Base-by-base conservation (phyloP, 257 asterid species). In the Fraxinus anomala region DNA sequence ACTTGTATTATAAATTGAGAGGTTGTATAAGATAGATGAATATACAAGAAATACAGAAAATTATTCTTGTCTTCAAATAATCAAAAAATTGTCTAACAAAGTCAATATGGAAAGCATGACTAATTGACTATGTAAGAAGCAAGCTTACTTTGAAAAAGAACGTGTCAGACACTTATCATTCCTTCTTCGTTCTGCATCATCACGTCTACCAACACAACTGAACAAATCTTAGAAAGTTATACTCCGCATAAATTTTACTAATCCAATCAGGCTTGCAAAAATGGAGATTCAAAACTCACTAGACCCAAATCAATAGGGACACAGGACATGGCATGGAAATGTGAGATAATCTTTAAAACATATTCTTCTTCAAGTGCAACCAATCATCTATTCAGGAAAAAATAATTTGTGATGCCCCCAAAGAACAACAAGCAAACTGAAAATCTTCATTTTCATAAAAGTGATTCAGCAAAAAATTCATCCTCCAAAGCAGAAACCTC, bases 401-500 rank as follows among this genome's bases (percentile, higher is more conserved):
- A 54, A 19, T 17, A 51, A 14, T 54, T n/a, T 54, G 6, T 6
- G 65, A 54, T 54, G 65, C 65, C 65, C 26, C 65, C 65, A 54
- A 54, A 47, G 65, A 54, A 42, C 73, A 39, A 36, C 72, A 66
- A 37, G 61, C 33, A 31, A 59, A 33, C 59, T 26, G 28, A 78
- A 59, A 68, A 81, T 16, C 42, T 36, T 54, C 37, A 5, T 12
- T 49, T 66, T 77, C 63, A 71, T 11, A 8, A 24, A 37, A 77
- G 34, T 56, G 75, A 82, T 71, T 77, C 85, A 21, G 77, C 81
- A 79, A 83, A 82, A 68, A 49, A 30, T 67, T 88, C 90, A 72
- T 84, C 89, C 73, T 83, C 85, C 12, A 74, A 74, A n/a, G 86
- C 83, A 75, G 82, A 82, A 77, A 81, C 84, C 17, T 70, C 82